phyloP scores from a whole-genome alignment of 108 stramenopile genomes.

The Nitzschia sp. region DNA sequence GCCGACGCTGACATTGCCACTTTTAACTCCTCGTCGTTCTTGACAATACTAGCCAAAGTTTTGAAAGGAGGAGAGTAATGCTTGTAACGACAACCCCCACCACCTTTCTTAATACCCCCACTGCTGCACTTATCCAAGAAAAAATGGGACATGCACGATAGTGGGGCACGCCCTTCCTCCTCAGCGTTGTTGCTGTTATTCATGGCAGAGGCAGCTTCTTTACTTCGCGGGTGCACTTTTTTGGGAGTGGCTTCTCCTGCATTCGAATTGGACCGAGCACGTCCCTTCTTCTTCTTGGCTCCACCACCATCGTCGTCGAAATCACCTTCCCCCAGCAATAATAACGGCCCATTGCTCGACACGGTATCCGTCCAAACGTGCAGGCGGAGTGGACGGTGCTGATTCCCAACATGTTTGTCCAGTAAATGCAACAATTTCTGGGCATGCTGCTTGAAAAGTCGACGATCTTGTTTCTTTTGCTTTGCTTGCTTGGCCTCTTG shows the following conservation, averaged over 20 bases:
- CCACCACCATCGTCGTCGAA: neutral
- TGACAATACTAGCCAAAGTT: slow-evolving; percentile 13
- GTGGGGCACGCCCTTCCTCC: slow-evolving; percentile 8
- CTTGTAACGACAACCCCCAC: slow-evolving; percentile 4
- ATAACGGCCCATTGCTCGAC: neutral
- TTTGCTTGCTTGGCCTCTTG: slow-evolving; percentile 45
- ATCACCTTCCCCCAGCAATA: neutral
- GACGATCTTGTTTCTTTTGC: slow-evolving; percentile 28
- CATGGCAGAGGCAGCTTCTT: slow-evolving; percentile 15
- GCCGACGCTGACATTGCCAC: neutral
- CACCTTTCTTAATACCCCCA: neutral
- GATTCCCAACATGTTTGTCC: slow-evolving; percentile 17
- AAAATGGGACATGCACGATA: slow-evolving; percentile 18
- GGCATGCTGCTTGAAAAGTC: slow-evolving; percentile 29
- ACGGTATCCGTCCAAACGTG: neutral
- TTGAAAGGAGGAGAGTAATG: slow-evolving; percentile 12
- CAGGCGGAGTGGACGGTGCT: neutral
- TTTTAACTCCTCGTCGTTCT: neutral
- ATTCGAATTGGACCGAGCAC: slow-evolving; percentile 2
- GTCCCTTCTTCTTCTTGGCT: neutral
- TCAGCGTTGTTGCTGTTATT: neutral
- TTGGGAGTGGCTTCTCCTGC: slow-evolving; percentile 11
- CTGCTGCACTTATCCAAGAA: slow-evolving; percentile 19
- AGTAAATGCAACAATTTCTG: slow-evolving; percentile 33
- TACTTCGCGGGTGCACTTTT: slow-evolving; percentile 25